Conservation (phyloP, 108 stramenopile genomes). For the Aureococcus anophagefferens region DNA sequence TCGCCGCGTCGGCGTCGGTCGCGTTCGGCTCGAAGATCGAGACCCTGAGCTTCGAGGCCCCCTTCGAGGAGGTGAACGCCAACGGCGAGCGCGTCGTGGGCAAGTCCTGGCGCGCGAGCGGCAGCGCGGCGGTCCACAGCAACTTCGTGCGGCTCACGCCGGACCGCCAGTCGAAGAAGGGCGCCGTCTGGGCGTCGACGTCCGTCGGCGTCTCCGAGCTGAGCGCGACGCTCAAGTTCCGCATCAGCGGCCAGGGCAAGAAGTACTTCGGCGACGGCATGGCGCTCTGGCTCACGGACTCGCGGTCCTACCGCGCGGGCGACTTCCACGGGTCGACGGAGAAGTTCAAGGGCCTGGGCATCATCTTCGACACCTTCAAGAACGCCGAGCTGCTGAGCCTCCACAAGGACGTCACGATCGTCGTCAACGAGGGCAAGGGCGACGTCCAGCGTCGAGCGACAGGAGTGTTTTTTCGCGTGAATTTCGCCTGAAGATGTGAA, state of each 20-base stretch:
- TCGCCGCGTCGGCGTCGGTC: too few relatives aligned
- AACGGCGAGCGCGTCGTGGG: slow-evolving; percentile 1
- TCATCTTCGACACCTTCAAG: slow-evolving; percentile 49
- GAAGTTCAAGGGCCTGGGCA: slow-evolving; percentile 37
- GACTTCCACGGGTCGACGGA: slow-evolving; percentile 31
- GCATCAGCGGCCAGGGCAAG: slow-evolving; percentile 33
- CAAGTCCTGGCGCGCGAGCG: slow-evolving; percentile 11
- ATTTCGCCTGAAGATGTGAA: too few relatives aligned
- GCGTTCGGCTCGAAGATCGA: neutral
- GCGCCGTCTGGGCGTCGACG: slow-evolving; percentile 27
- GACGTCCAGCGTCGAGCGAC: too few relatives aligned
- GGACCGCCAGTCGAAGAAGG: slow-evolving; percentile 38
- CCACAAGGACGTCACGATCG: slow-evolving; percentile 47
- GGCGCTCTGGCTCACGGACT: slow-evolving; percentile 28
- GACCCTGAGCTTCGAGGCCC: slow-evolving; percentile 12
- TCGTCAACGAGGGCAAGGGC: slow-evolving; percentile 33
- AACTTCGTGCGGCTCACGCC: slow-evolving; percentile 49
- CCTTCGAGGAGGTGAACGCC: slow-evolving; percentile 11
- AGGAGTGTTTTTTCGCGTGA: too few relatives aligned
- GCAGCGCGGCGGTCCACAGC: slow-evolving; percentile 26
- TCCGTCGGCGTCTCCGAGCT: neutral
- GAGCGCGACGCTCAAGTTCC: slow-evolving; percentile 30
- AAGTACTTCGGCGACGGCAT: slow-evolving; percentile 49
- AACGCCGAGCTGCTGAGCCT: slow-evolving; percentile 29
- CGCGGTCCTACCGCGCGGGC: slow-evolving; percentile 14